phyloP scores from a whole-genome alignment of 345 rosid species.

The Hirschfeldia incana region DNA sequence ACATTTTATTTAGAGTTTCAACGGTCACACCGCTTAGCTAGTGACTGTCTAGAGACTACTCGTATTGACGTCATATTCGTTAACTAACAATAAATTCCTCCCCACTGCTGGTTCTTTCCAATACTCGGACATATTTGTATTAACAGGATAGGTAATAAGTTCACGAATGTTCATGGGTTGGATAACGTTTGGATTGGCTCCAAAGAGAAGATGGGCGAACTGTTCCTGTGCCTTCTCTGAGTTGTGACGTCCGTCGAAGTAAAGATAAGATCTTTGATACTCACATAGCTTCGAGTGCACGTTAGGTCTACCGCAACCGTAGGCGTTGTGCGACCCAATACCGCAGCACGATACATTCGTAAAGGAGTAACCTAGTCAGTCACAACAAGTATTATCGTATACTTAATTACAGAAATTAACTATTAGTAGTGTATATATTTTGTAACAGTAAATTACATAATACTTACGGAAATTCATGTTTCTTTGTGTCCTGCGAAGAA shows the following conservation, averaged over 20 bases:
- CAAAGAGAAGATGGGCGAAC: slow-evolving; percentile 33
- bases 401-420: neutral
- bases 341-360: slow-evolving; percentile 33
- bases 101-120: slow-evolving; percentile 17
- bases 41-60: neutral
- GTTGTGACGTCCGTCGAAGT: slow-evolving; percentile 29
- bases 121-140: slow-evolving; percentile 22
- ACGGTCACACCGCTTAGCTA: neutral
- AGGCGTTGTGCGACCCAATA: slow-evolving; percentile 31
- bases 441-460: neutral
- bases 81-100: neutral
- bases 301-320: slow-evolving; percentile 31
- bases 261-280: slow-evolving; percentile 34
- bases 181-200: slow-evolving; percentile 32
- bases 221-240: slow-evolving; percentile 39
- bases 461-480: slow-evolving; percentile 24
- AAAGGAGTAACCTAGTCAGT: slow-evolving; percentile 6
- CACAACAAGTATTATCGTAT: neutral
- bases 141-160: slow-evolving; percentile 18
- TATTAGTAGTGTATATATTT: neutral
- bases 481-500: slow-evolving; percentile 28
- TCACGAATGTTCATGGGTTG: slow-evolving; percentile 35
- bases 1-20: neutral
- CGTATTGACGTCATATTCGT: neutral
- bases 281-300: slow-evolving; percentile 35